Conservation (phyloP, 2,329 filamentous ascomycete genomes). For the Beauveria asiatica region DNA sequence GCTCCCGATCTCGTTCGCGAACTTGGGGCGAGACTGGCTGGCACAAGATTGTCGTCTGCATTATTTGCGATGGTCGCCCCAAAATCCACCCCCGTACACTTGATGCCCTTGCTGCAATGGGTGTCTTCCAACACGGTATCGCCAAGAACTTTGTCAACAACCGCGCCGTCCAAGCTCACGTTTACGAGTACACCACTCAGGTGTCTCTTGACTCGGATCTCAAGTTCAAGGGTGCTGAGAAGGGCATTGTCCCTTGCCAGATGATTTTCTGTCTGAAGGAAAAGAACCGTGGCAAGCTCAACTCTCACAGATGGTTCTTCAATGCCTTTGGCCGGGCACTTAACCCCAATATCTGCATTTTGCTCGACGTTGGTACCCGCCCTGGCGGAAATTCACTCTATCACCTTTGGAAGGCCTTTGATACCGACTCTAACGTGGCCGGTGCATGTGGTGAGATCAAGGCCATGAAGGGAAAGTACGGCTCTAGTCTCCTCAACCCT, state of each 20-base stretch:
- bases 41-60: conserved; percentile 98
- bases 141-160: conserved; percentile 98
- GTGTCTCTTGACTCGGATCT: conserved; percentile 91
- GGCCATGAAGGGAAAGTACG: conserved; percentile 84
- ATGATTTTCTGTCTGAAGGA: conserved; percentile 99
- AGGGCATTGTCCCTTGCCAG: conserved; percentile 95
- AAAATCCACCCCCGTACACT: conserved; percentile 87
- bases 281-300: conserved; percentile 94
- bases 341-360: conserved; percentile 92
- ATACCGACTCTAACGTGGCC: conserved; percentile 93
- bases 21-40: conserved; percentile 97
- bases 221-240: conserved; percentile 98
- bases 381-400: conserved; percentile 88
- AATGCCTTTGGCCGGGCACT: conserved; percentile 91
- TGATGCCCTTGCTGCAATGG: conserved; percentile 91
- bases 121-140: conserved; percentile 95
- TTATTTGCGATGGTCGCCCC: conserved; percentile 87
- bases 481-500: conserved; percentile 79
- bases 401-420: conserved; percentile 97
- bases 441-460: conserved; percentile 97
- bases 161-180: conserved; percentile 87
- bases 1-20: conserved; percentile 79
- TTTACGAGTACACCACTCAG: conserved; percentile 98
- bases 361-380: conserved; percentile 92
- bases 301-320: conserved; percentile 99